These are phyloP conservation scores for Coemansia sp. DNA, from an alignment of 192 early-diverging fungal genomes.

Conservation along the genomic window DNA sequence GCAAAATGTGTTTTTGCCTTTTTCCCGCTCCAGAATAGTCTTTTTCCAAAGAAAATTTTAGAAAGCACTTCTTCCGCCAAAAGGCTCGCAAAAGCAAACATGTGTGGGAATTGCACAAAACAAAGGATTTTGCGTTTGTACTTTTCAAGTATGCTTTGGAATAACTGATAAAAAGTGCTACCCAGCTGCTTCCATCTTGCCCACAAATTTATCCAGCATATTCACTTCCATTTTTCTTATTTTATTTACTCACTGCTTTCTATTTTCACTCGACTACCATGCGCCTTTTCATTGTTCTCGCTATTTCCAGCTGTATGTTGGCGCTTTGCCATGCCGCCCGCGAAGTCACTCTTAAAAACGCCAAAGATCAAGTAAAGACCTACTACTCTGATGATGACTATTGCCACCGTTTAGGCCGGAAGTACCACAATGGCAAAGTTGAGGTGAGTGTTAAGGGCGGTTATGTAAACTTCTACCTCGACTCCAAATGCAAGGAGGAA, in stretches of 20 bases:
- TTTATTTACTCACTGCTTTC: background rate
- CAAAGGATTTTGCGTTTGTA: background rate
- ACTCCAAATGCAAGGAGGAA: background rate
- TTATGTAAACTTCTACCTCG: background rate
- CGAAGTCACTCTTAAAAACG: background rate
- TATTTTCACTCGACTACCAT: background rate
- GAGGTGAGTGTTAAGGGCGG: background rate
- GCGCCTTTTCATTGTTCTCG: background rate
- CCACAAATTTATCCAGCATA: background rate
- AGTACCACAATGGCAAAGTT: background rate
- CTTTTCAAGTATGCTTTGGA: background rate
- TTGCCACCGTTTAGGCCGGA: background rate
- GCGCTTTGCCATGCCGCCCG: background rate
- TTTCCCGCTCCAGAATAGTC: too few relatives aligned
- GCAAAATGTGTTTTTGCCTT: background rate
- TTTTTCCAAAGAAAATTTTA: background rate
- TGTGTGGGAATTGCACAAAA: background rate
- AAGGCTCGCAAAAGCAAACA: background rate
- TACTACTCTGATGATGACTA: background rate
- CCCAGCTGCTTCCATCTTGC: background rate
- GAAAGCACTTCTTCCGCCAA: background rate
- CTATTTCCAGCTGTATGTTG: background rate
- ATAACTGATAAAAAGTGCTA: background rate
- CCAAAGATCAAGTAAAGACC: background rate
- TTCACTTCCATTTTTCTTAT: background rate